A percentile compares a stretch with the other conserved stretches of the same genome.
phyloP scores from a whole-genome alignment of 148 eudicot genomes.

The Suaeda aralocaspica region DNA sequence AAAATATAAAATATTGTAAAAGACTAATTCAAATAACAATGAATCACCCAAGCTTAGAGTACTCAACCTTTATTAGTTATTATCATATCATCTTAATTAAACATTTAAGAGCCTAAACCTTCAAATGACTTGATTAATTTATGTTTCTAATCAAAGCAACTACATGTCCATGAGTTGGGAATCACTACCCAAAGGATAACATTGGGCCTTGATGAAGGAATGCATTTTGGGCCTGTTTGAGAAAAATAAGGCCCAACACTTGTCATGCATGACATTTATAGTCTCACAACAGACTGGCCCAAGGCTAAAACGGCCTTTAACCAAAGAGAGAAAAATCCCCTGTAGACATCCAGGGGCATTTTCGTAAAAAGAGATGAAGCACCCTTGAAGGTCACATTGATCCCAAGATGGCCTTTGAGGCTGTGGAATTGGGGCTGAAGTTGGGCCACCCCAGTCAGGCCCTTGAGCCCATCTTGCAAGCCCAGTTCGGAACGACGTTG shows the following conservation, averaged over 20 bases:
- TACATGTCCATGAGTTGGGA: not conserved
- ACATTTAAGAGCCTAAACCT: not conserved
- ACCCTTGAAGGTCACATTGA: not conserved
- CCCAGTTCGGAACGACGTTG: not conserved
- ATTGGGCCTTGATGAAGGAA: slow-evolving; percentile 5
- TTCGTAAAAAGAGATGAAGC: not conserved
- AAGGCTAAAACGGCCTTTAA: not conserved
- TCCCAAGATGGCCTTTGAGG: not conserved
- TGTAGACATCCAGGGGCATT: slow-evolving; percentile 1
- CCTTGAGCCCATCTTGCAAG: slow-evolving; percentile 19
- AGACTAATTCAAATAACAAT: not conserved
- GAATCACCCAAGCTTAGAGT: not conserved
- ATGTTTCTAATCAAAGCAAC: too few species aligned
- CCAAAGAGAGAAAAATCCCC: not conserved
- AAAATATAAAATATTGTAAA: not conserved
- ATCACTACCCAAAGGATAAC: not conserved
- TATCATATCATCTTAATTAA: not conserved
- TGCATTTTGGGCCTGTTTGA: slow-evolving; percentile 1
- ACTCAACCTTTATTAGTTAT: not conserved
- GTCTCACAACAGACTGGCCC: slow-evolving; percentile 7
- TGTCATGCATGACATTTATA: not conserved
- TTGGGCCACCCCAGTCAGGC: not conserved
- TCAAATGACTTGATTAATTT: slow-evolving; percentile 1
- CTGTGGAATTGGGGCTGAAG: not conserved
- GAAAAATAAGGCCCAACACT: slow-evolving; percentile 10